phyloP scores from a whole-genome alignment of 2,329 filamentous ascomycete genomes.

The Fusarium odoratissimum region DNA sequence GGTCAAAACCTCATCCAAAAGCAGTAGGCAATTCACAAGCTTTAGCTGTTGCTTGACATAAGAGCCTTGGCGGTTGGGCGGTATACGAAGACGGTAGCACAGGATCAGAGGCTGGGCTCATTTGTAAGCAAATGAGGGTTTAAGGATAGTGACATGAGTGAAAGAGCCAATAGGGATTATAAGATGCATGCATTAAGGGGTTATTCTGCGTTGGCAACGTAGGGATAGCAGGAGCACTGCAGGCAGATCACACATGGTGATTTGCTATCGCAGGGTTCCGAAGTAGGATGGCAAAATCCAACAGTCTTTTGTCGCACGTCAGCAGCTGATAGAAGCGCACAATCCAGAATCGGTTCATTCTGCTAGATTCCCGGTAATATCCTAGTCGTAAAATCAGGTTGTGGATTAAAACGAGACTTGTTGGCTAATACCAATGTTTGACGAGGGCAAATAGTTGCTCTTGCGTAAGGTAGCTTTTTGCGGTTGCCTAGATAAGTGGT shows the following conservation, averaged over 20 bases:
- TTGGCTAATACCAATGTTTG: neutral
- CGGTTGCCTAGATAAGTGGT: neutral
- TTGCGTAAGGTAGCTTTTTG: neutral
- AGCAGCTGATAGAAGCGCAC: neutral
- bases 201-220: constrained; percentile 3
- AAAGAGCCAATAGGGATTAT: neutral
- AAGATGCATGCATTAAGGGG: constrained; percentile 4
- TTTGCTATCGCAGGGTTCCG: neutral
- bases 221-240: constrained; percentile 3
- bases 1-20: neutral
- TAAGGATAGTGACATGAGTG: neutral
- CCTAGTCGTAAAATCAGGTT: neutral
- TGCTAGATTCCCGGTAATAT: neutral
- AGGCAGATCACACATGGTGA: constrained; percentile 3
- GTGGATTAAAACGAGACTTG: neutral
- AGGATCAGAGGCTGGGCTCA: neutral
- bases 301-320: neutral
- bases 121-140: neutral
- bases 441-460: neutral
- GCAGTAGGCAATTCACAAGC: neutral
- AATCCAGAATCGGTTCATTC: neutral
- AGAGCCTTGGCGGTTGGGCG: neutral
- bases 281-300: neutral
- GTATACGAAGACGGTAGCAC: constrained; percentile 22
- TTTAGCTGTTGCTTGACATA: neutral